Conservation (phyloP, 1,139 yeast genomes). For the Geotrichum aggregatum region DNA sequence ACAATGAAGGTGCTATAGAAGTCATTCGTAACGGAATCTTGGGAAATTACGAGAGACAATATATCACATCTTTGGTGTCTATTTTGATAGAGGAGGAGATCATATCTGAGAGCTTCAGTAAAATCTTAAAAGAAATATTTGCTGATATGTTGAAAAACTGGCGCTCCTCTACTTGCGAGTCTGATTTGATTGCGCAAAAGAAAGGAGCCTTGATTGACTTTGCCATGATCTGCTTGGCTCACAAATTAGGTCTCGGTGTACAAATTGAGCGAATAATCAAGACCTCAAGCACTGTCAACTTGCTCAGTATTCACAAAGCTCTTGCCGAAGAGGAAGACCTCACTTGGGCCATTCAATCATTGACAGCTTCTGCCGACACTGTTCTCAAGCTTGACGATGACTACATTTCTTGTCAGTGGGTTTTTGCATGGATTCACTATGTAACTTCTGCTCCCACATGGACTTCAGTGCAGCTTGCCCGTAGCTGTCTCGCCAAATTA, state of each 20-base stretch:
- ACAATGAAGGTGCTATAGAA: slow-evolving; percentile 29
- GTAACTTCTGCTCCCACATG: slow-evolving; percentile 19
- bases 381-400: slow-evolving; percentile 30
- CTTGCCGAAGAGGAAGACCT: slow-evolving; percentile 28
- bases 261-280: slow-evolving; percentile 1
- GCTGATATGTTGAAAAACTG: too few relatives aligned
- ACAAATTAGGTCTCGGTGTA: slow-evolving; percentile 23
- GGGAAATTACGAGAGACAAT: slow-evolving; percentile 65
- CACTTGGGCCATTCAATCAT: slow-evolving; percentile 31
- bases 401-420: slow-evolving; percentile 25
- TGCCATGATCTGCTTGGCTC: slow-evolving; percentile 34
- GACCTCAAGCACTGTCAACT: slow-evolving; percentile 15
- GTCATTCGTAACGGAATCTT: slow-evolving; percentile 55
- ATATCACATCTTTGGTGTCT: slow-evolving; percentile 59
- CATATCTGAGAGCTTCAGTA: too few relatives aligned
- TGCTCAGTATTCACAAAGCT: slow-evolving; percentile 24
- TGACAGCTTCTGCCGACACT: slow-evolving; percentile 20
- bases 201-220: slow-evolving; percentile 33
- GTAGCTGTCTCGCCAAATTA: slow-evolving; percentile 9
- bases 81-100: slow-evolving; percentile 23
- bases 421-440: slow-evolving; percentile 33
- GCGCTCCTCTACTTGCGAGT: too few relatives aligned
- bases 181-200: slow-evolving; percentile 26
- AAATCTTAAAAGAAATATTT: too few relatives aligned
- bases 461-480: slow-evolving; percentile 30